Base-by-base conservation (phyloP, 768 basidiomycete species). In the Pisolithus sp. region DNA sequence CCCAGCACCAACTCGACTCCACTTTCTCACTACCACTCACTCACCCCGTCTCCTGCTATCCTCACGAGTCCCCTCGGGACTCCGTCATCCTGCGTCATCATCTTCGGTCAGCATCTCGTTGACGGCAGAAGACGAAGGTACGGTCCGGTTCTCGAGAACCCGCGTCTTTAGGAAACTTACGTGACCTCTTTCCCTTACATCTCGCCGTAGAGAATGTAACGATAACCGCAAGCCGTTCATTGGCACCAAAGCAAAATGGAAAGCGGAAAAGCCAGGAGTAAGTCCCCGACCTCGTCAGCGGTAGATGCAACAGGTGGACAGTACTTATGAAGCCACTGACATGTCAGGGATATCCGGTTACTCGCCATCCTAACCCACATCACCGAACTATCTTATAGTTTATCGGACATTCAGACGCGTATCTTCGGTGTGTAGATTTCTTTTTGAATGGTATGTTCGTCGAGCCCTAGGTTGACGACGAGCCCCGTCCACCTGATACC, bases 391-490 rank as follows among this genome's bases (percentile, higher is more conserved):
- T 88, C 86, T 5, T 93, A 89, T 63, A 80, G 81, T 57, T 85
- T 93, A 53, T 91, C 89, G 17, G 90, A 93, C 68, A 89, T 93
- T 30, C 89, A 93, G 69, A 89, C 90, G 46, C 85, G 90, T 61
- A 91, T 93, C 66, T 93, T 93, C 60, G 90, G 89, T 90, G 65
- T 51, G 66, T 62, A 20, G 5, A 37, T 50, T 52, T 34, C 12
- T 34, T 15, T 13, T 15, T 15, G 36, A 47, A 50, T 55, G 34
- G 5, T 23, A 52, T 48, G 30, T 51, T 43, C 4, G 20, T 36
- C 26, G 39, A 34, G 15, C 41, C 24, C 43, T 53, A 36, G 26
- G 37, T 54, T 63, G 54, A 67, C 39, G 26, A 26, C 12, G 30
- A 15, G 8, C 23, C 46, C 31, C 52, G 13, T 52, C 49, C 34